phyloP scores from a whole-genome alignment of 2,329 filamentous ascomycete genomes.

The Botryotinia globosa region DNA sequence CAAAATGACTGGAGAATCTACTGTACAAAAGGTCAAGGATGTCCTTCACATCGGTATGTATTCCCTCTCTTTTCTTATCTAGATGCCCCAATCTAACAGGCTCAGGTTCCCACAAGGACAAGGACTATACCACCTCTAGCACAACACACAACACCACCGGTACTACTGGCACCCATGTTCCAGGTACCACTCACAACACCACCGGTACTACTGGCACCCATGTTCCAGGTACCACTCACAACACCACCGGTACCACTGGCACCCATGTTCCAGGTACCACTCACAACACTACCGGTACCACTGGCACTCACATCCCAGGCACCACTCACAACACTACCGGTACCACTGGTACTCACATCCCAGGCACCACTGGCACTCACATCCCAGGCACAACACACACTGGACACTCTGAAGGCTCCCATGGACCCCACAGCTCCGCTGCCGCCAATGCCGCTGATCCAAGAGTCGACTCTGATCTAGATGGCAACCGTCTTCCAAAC shows the following conservation, averaged over 20 bases:
- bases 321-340: constrained; percentile 4
- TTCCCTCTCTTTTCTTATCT: background rate
- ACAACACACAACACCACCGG: background rate
- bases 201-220: background rate
- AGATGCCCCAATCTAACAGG: background rate
- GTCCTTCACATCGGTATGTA: constrained; percentile 36
- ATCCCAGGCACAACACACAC: constrained; percentile 22
- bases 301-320: background rate
- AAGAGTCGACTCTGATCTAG: constrained; percentile 42
- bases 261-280: constrained; percentile 12
- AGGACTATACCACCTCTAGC: background rate
- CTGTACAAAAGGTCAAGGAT: constrained; percentile 49
- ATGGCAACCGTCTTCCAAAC: constrained; percentile 43
- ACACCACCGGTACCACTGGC: background rate
- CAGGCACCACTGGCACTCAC: background rate
- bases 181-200: constrained; percentile 1
- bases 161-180: background rate
- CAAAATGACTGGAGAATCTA: constrained; percentile 42
- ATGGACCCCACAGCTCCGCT: constrained; percentile 35
- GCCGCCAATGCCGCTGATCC: constrained; percentile 42
- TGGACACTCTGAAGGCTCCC: constrained; percentile 30
- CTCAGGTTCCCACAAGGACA: background rate
- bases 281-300: constrained; percentile 8
- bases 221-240: constrained; percentile 6
- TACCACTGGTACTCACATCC: background rate